phyloP scores from a whole-genome alignment of 306 rosid genomes.

The Lagenaria siceraria region DNA sequence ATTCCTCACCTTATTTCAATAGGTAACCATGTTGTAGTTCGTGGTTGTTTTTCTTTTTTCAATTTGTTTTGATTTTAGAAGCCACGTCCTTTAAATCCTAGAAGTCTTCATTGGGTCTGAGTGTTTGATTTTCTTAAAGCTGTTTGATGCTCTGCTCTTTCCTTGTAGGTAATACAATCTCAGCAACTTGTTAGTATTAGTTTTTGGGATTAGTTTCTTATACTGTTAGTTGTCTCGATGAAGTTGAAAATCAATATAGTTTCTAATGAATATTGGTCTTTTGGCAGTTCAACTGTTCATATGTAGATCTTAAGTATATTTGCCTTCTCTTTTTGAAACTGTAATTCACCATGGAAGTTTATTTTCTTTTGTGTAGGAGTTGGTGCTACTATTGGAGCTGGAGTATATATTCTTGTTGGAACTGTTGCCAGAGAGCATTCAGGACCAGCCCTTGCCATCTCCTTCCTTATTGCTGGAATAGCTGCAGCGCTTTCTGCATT shows the following conservation, averaged over 20 bases:
- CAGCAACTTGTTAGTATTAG: background rate
- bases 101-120: background rate
- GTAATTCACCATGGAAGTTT: background rate
- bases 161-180: background rate
- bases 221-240: background rate
- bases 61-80: background rate
- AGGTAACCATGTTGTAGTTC: conserved; percentile 26
- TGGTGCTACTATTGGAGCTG: conserved; percentile 94
- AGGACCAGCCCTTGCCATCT: conserved; percentile 75
- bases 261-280: background rate
- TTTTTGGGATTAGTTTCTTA: background rate
- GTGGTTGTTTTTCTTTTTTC: background rate
- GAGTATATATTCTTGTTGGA: conserved; percentile 94
- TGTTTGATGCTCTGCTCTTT: background rate
- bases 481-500: conserved; percentile 92
- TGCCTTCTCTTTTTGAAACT: background rate
- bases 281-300: background rate
- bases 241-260: background rate
- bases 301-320: background rate
- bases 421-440: conserved; percentile 88
- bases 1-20: conserved; percentile 63
- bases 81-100: background rate
- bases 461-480: conserved; percentile 80
- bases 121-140: background rate
- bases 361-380: conserved; percentile 40